A percentile compares a stretch with the other conserved stretches of the same genome.
These are phyloP conservation scores for Hericium rajendrae DNA, from an alignment of 768 basidiomycete species.

Conservation along the genomic window DNA sequence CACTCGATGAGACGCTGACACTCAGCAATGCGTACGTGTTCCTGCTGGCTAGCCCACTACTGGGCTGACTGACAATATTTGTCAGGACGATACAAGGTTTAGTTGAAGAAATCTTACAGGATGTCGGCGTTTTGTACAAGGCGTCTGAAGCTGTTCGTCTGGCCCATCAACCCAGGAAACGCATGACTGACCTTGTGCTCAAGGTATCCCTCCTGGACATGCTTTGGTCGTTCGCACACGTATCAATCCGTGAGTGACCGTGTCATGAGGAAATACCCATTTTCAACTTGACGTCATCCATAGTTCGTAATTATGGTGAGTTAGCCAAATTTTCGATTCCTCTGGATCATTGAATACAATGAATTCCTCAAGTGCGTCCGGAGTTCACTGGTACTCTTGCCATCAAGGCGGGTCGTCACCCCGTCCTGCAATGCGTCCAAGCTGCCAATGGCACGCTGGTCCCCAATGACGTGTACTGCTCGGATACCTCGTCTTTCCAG, in stretches of 20 bases:
- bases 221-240: conserved; percentile 80
- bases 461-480: conserved; percentile 87
- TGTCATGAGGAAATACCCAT: too few relatives aligned
- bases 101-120: conserved; percentile 53
- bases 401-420: conserved; percentile 83
- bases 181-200: neutral
- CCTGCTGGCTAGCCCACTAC: neutral
- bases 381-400: conserved; percentile 87
- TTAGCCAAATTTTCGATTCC: neutral
- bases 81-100: conserved; percentile 78
- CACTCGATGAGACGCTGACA: conserved; percentile 80
- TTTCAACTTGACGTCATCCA: neutral
- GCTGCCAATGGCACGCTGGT: conserved; percentile 55
- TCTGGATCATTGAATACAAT: neutral
- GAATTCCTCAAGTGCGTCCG: conserved; percentile 55
- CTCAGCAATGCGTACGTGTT: conserved; percentile 64
- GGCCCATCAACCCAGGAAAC: too few relatives aligned
- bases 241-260: conserved; percentile 57
- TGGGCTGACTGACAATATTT: neutral
- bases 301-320: conserved; percentile 43
- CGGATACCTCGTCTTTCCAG: conserved; percentile 78
- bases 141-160: conserved; percentile 75
- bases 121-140: conserved; percentile 79
- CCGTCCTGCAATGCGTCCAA: conserved; percentile 70
- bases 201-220: conserved; percentile 86